Evolutionary conservation across 1,139 yeast genomes (phyloP), one percentile per base, ranked within the genome.

Genomic region (Kodamaea fungicola): DNA sequence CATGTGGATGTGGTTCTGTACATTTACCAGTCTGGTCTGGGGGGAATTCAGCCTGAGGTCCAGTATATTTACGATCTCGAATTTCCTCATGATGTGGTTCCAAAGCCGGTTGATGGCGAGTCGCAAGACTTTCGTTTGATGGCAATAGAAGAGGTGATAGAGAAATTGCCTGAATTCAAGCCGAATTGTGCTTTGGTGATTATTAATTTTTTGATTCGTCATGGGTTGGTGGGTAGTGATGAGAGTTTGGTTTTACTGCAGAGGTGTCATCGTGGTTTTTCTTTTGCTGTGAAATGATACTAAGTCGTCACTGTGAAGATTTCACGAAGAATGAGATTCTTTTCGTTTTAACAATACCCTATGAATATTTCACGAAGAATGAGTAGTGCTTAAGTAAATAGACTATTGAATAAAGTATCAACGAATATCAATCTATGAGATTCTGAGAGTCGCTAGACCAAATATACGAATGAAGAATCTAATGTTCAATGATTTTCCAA

Each of bases 111-210:
- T 28, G 97, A 92, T 51, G 87, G 90, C 22, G 97, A 92, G 58
- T 94, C 89, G 0, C 83, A 81, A 42, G 78, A 77, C 42, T 92
- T 90, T 56, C 54, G 61, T 41, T 63, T 90, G 33, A 67, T 86
- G 79, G 59, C 68, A 4, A 57, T 85, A 1, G 78, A 72, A 7
- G 81, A 85, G 45, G 76, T 87, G 0, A 45, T 72, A 26, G 45
- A 53, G 21, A 68, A 74, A 16, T 51, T 90, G 22, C 79, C 78
- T 1, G 76, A 80, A 46, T 92, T 92, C 65, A 92, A 92, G 59
- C 96, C 96, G 30, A 92, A 92, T 51, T 85, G 96, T 61, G 95
- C 83, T 0, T 60, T 84, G 34, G 82, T 90, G 2, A 71, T 85
- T 29, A 67, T 89, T 19, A 97, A 92, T 51, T 92, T 92, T 51